A percentile compares a stretch with the other conserved stretches of the same genome.
Conservation (phyloP, 2,329 filamentous ascomycete genomes). For the Sordariomycetes sp. region DNA sequence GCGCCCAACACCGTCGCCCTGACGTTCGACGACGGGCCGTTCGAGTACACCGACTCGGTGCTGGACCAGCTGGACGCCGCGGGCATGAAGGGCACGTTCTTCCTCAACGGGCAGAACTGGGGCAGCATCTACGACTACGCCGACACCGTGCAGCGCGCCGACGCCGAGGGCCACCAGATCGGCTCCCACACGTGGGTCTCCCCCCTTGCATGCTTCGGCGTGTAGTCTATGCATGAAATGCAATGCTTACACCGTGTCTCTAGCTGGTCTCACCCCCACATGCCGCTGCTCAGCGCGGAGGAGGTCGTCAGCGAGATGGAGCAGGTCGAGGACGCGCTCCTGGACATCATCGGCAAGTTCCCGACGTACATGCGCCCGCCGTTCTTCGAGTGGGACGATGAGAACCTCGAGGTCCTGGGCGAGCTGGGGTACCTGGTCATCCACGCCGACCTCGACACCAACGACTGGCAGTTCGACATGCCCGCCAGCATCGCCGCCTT, state of each 20-base stretch:
- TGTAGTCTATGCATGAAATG: too few species aligned
- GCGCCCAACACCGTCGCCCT: constrained; percentile 26
- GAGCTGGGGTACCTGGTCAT: constrained; percentile 43
- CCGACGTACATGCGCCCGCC: constrained; percentile 34
- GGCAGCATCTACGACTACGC: constrained; percentile 15
- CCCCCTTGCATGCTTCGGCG: too few species aligned
- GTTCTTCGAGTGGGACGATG: constrained; percentile 28
- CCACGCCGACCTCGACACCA: constrained; percentile 48
- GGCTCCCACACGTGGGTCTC: constrained; percentile 34
- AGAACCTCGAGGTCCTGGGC: constrained; percentile 20
- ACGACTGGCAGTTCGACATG: constrained; percentile 44
- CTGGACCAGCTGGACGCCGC: constrained; percentile 23
- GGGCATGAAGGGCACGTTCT: constrained; percentile 25
- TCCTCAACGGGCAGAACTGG: constrained; percentile 21
- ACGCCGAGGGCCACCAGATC: constrained; percentile 46
- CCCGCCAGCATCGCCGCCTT: constrained; percentile 31
- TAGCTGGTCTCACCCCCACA: constrained; percentile 31
- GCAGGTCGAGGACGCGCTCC: constrained; percentile 32
- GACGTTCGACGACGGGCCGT: constrained; percentile 37
- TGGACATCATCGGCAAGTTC: constrained; percentile 27
- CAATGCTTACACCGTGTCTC: background rate
- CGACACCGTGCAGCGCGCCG: constrained; percentile 28
- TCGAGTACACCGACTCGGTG: constrained; percentile 26
- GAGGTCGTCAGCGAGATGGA: constrained; percentile 26
- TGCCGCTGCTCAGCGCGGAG: constrained; percentile 23